A percentile compares a stretch with the other conserved stretches of the same genome.
Conservation (phyloP, 129 eudicot species). For the Silybum marianum region DNA sequence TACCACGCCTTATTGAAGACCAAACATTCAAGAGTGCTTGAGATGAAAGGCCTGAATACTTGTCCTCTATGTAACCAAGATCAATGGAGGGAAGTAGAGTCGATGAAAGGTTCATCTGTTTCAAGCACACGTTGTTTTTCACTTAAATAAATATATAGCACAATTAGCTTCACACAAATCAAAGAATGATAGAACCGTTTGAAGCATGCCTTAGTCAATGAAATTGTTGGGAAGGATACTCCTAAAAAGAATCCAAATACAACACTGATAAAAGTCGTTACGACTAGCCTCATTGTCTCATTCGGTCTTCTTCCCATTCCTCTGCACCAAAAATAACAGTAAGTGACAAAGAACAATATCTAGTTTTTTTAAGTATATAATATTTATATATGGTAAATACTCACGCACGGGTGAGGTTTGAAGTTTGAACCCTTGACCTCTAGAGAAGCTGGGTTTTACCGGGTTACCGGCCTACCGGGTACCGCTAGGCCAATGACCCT, state of each 20-base stretch:
- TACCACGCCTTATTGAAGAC: constrained; percentile 58
- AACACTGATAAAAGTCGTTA: constrained; percentile 69
- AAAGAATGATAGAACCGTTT: neutral
- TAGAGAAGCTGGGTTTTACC: neutral
- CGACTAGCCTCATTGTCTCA: constrained; percentile 67
- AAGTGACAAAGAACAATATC: neutral
- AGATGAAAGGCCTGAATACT: constrained; percentile 87
- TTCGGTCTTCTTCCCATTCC: constrained; percentile 52
- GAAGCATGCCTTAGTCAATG: constrained; percentile 57
- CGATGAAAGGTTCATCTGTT: constrained; percentile 58
- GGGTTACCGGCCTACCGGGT: too few species aligned
- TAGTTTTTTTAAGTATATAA: neutral
- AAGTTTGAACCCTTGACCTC: neutral
- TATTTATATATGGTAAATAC: neutral
- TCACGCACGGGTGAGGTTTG: neutral
- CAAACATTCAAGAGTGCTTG: constrained; percentile 74
- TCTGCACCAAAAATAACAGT: constrained; percentile 38
- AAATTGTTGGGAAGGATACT: constrained; percentile 61
- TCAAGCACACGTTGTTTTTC: constrained; percentile 12
- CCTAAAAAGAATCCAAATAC: constrained; percentile 82
- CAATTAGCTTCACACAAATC: constrained; percentile 4
- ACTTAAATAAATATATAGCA: neutral
- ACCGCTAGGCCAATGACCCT: neutral
- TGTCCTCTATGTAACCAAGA: constrained; percentile 71
- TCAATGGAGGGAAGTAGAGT: constrained; percentile 61